These are phyloP conservation scores for Calonectria pteridis DNA, from an alignment of 2,329 filamentous ascomycete genomes.

Conservation along the genomic window DNA sequence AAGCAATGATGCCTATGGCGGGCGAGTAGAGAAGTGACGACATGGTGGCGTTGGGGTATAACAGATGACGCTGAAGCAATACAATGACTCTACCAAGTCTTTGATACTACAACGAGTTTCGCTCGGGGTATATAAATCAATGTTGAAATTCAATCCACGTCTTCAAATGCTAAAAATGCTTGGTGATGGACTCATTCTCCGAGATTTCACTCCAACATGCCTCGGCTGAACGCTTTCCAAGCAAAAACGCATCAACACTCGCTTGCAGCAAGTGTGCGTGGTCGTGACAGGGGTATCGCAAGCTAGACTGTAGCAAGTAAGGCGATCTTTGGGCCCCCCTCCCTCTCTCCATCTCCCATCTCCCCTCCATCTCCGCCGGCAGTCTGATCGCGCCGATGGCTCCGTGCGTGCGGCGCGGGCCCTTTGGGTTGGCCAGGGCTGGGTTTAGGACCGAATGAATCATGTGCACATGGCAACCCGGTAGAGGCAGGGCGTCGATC, in stretches of 20 bases:
- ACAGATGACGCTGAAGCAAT: background rate
- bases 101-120: too few relatives aligned
- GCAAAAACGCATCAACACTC: too few relatives aligned
- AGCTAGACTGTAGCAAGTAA: background rate
- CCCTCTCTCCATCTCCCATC: background rate
- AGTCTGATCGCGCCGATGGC: conserved; percentile 2
- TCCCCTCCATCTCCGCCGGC: background rate
- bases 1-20: conserved; percentile 19
- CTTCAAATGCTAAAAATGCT: background rate
- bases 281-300: background rate
- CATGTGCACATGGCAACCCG: background rate
- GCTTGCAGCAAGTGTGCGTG: background rate
- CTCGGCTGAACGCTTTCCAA: background rate
- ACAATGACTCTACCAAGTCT: background rate
- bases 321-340: background rate
- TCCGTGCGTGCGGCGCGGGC: too few relatives aligned
- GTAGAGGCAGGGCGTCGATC: background rate
- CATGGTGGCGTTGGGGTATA: conserved; percentile 22
- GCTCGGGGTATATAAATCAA: background rate
- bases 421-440: too few relatives aligned
- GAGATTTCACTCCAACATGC: background rate
- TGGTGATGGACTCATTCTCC: background rate
- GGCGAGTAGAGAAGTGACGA: conserved; percentile 40
- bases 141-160: background rate
- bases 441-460: background rate